phyloP scores from a whole-genome alignment of 805 yeast species.

The Candida coquimbonensis region DNA sequence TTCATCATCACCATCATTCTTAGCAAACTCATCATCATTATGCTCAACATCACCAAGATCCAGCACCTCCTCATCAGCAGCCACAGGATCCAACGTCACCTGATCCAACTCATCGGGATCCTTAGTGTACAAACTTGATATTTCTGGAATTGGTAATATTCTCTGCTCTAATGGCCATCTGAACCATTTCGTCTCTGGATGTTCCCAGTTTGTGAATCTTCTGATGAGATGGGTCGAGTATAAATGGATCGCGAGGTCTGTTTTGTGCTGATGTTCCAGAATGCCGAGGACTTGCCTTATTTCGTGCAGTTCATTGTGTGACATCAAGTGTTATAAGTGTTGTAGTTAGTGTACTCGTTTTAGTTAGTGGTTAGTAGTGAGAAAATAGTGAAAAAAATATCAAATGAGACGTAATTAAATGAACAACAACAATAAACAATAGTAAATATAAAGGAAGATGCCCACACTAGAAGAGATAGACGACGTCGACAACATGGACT shows the following conservation, averaged over 20 bases:
- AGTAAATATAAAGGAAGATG: constrained; percentile 27
- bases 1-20: neutral
- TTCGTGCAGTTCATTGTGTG: neutral
- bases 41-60: neutral
- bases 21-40: neutral
- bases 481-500: constrained; percentile 85
- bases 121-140: neutral
- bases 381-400: neutral
- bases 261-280: constrained; percentile 39
- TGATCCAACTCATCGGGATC: neutral
- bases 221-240: constrained; percentile 47
- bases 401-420: no score
- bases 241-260: constrained; percentile 58
- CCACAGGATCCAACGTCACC: neutral
- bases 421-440: no score
- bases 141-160: neutral
- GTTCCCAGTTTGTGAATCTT: constrained; percentile 22
- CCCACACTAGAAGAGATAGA: constrained; percentile 75
- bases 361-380: no score
- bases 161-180: constrained; percentile 46
- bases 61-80: neutral
- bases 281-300: neutral
- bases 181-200: constrained; percentile 40
- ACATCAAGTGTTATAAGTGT: neutral
- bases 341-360: no score